Base-by-base conservation (phyloP, 805 yeast genomes). In the Lipomyces kockii region DNA sequence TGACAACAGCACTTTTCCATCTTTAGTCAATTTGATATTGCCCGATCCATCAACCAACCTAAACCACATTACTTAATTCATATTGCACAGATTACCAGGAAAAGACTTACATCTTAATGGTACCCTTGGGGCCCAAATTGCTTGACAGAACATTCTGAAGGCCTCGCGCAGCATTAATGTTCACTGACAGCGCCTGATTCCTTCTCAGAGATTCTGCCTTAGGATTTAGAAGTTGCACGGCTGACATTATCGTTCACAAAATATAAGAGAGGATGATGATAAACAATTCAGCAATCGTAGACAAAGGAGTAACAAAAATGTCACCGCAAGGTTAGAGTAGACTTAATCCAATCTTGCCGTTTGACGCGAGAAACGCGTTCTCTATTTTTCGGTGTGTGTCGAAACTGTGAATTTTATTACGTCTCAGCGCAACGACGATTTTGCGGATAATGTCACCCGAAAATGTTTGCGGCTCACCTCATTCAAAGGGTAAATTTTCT, bases 171-270 rank as follows among this genome's bases (percentile, higher is more conserved):
- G 99, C 98, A 20, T 92, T 86, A 61, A 92, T 91, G 80, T 95
- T 95, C 55, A 95, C 99, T 77, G 93, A 92, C 68, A 95, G 83
- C 37, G 99, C 99, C 79, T 96, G 98, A 68, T 90, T 87, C 76
- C 99, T 87, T 81, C 98, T 87, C 72, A 95, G 80, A n/a, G 97
- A 90, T 83, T 95, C 99, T 3, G 99, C 99, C 80, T 93, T 94
- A 22, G 99, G 98, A 78, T 95, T 95, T 73, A 95, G 83, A 71
- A 95, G 84, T 82, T 95, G 99, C 12, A 69, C 72, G n/a, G 72
- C 72, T 9, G 72, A 69, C 71, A 68, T 68, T 7, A 12, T 43
- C 54, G 8, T 6, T 34, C 29, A 27, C 34, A 17, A 43, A 17
- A 17, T 17, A 17, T 35, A 43, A 17, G 11, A 43, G 22, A n/a